phyloP scores from a whole-genome alignment of 2,329 filamentous ascomycete genomes.

The Dendryphion nanum region DNA sequence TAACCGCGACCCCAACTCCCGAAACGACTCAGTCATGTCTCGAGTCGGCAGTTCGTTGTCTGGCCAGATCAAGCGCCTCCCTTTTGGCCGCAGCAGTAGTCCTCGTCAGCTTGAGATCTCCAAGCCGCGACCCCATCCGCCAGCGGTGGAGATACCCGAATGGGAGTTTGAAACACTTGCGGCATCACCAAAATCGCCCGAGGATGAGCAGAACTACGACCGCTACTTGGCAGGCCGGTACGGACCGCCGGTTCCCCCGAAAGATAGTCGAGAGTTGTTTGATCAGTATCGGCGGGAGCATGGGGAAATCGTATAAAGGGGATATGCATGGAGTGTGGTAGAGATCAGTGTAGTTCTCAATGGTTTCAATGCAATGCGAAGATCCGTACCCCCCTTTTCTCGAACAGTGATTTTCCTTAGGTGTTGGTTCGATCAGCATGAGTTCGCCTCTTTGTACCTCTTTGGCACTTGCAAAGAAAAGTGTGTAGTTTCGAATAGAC shows the following conservation, averaged over 20 bases:
- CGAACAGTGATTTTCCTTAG: too few species aligned
- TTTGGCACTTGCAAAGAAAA: too few species aligned
- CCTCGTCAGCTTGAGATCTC: slow-evolving; percentile 10
- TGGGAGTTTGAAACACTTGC: slow-evolving; percentile 16
- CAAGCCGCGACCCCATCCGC: slow-evolving; percentile 7
- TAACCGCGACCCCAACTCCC: slow-evolving; percentile 4
- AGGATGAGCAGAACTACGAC: slow-evolving; percentile 15
- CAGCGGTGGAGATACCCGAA: slow-evolving; percentile 13
- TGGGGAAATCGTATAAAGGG: slow-evolving; percentile 8
- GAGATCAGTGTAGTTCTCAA: background rate
- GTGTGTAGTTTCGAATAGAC: slow-evolving; percentile 6
- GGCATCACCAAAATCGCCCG: slow-evolving; percentile 5
- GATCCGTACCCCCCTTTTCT: background rate
- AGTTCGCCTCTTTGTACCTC: too few species aligned
- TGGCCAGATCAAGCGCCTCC: slow-evolving; percentile 9
- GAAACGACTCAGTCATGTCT: slow-evolving; percentile 14
- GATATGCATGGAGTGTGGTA: background rate
- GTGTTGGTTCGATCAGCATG: too few species aligned
- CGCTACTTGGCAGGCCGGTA: slow-evolving; percentile 16
- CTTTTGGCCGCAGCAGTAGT: slow-evolving; percentile 4
- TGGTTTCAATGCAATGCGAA: slow-evolving; percentile 1
- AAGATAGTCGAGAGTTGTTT: slow-evolving; percentile 14
- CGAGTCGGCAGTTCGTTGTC: slow-evolving; percentile 15
- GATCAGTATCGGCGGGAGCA: slow-evolving; percentile 16
- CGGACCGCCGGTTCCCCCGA: slow-evolving; percentile 19